Evolutionary conservation across 441 rosid species (phyloP).

Genomic region (Macaranga tanarius): DNA sequence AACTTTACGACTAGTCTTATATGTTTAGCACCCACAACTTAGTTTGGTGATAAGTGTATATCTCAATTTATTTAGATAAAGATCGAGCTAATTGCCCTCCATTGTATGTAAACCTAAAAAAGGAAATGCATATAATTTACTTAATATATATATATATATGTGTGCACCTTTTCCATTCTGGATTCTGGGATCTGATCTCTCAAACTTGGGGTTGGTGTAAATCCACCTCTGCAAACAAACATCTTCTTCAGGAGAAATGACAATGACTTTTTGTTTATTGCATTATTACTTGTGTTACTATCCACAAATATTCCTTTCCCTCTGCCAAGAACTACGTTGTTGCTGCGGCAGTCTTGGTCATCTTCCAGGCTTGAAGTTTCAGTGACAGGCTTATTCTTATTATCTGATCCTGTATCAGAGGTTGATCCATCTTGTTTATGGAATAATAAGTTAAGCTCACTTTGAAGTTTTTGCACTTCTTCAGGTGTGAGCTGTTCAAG

Average conservation of each 20-base stretch:
- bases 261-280: slow-evolving; percentile 38
- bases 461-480: slow-evolving; percentile 35
- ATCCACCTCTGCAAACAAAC: slow-evolving; percentile 44
- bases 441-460: slow-evolving; percentile 32
- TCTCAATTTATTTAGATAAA: no score
- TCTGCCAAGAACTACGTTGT: slow-evolving; percentile 14
- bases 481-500: slow-evolving; percentile 32
- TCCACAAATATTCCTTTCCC: slow-evolving; percentile 28
- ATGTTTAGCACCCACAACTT: no score
- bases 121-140: background rate
- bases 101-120: no score
- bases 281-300: slow-evolving; percentile 15
- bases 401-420: slow-evolving; percentile 14
- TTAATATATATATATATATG: no score
- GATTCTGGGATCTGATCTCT: slow-evolving; percentile 47
- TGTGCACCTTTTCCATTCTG: slow-evolving; percentile 41
- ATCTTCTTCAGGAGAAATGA: slow-evolving; percentile 52
- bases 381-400: background rate
- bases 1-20: background rate
- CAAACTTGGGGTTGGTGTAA: slow-evolving; percentile 34
- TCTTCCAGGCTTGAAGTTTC: slow-evolving; percentile 13
- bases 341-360: slow-evolving; percentile 13
- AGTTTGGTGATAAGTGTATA: no score
- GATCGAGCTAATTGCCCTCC: no score
- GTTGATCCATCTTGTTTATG: slow-evolving; percentile 20